These are phyloP conservation scores for Allium fistulosum DNA, from an alignment of 106 monocot species.

Conservation along the genomic window DNA sequence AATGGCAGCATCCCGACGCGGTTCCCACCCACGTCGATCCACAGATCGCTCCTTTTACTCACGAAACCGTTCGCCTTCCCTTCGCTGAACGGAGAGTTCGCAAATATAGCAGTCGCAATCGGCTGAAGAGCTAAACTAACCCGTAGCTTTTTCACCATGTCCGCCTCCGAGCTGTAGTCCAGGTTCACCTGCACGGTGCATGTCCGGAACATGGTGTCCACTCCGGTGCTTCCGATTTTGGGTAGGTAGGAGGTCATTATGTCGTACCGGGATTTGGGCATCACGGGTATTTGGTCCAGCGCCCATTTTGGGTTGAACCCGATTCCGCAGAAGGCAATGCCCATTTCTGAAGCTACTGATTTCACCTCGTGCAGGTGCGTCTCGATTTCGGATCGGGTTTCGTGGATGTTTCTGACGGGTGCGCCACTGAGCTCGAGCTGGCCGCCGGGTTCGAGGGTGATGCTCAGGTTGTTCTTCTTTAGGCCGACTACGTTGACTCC, in stretches of 20 bases:
- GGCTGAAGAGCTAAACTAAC: constrained; percentile 87
- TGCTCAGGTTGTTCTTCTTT: too few relatives aligned
- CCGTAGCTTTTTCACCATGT: constrained; percentile 94
- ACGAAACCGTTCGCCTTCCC: constrained; percentile 90
- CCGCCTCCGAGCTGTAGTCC: constrained; percentile 88
- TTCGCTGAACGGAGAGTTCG: constrained; percentile 94
- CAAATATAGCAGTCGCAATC: constrained; percentile 95
- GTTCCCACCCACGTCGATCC: constrained; percentile 82
- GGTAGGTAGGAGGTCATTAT: constrained; percentile 96
- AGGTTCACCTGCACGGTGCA: constrained; percentile 97
- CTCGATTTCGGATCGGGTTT: too few relatives aligned
- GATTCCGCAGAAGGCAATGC: too few relatives aligned
- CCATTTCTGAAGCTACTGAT: too few relatives aligned
- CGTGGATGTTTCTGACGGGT: too few relatives aligned
- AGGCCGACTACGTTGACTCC: too few relatives aligned
- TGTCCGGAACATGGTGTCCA: constrained; percentile 95
- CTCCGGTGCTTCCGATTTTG: constrained; percentile 87
- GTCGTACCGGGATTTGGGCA: constrained; percentile 30
- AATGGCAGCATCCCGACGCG: constrained; percentile 92
- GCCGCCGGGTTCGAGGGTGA: too few relatives aligned
- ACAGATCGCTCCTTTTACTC: constrained; percentile 73
- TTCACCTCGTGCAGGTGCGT: too few relatives aligned
- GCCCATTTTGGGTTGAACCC: too few relatives aligned
- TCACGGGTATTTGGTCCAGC: constrained; percentile 5
- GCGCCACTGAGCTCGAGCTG: too few relatives aligned